Evolutionary conservation across 495 filamentous ascomycete genomes (phyloP), one percentile per base, ranked within the genome.

Genomic region (Durotheca rogersii): DNA sequence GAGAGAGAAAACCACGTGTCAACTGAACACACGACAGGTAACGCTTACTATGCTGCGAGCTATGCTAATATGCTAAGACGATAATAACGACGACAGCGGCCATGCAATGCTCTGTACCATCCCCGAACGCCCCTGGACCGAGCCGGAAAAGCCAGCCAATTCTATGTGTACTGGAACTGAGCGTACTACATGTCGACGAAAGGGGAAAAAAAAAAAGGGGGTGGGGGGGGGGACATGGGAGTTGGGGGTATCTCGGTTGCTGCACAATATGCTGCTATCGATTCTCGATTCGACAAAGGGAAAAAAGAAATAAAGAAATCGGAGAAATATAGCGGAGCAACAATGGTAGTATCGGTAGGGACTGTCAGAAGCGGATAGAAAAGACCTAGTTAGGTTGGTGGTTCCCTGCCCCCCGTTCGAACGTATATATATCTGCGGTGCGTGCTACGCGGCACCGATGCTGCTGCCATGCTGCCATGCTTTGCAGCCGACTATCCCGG

Each of bases 211-310:
- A 27, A 27, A 27, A 27, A 27, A 9, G 23, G 23, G 23, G 23
- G 9, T n/a, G n/a, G n/a, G n/a, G n/a, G n/a, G n/a, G n/a, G n/a
- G n/a, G n/a, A n/a, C n/a, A n/a, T n/a, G n/a, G n/a, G n/a, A n/a
- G n/a, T n/a, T n/a, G 43, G 36, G 33, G 33, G 33, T 18, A 14
- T 14, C 33, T 36, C n/a, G 33, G n/a, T 36, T 36, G 33, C n/a
- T 36, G 33, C 6, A 11, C 4, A 36, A n/a, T 36, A 6, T 36
- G 29, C 6, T 4, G 16, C n/a, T 6, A 14, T 36, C 33, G 16
- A 36, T 4, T 36, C 45, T 34, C 7, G 39, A 48, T 7, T 48
- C 19, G 20, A 48, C n/a, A 48, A 10, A 14, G 18, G 20, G 45
- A 18, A 14, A 48, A 48, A 15, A 38, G 23, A 9, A 27, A 27